phyloP scores from a whole-genome alignment of 805 yeast genomes.

The Wickerhamomyces queroliae region DNA sequence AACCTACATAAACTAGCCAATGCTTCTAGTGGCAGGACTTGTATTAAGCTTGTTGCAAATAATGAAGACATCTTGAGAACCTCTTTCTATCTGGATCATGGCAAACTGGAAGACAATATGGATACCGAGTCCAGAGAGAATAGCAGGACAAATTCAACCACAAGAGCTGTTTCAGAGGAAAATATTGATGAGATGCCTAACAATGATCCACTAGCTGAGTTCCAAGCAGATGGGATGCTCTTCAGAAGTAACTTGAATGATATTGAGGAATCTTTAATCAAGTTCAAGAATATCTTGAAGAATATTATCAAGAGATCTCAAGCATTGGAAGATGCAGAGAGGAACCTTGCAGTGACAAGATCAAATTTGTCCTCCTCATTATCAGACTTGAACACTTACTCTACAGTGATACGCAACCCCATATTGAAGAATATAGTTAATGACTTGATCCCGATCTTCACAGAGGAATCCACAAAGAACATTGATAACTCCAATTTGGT shows the following conservation, averaged over 20 bases:
- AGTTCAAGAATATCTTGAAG: constrained; percentile 8
- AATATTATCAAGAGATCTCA: constrained; percentile 14
- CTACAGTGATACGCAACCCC: constrained; percentile 5
- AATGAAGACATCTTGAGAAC: constrained; percentile 2
- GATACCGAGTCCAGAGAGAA: too few species aligned
- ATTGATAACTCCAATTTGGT: constrained; percentile 15
- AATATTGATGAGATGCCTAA: not conserved
- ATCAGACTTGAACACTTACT: constrained; percentile 10
- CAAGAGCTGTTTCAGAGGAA: not conserved
- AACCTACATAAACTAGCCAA: not conserved
- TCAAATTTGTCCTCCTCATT: constrained; percentile 12
- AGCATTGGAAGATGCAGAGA: constrained; percentile 12
- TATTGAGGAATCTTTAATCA: constrained; percentile 7
- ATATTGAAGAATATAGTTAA: constrained; percentile 9
- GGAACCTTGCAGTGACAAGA: constrained; percentile 14
- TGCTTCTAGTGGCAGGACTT: not conserved
- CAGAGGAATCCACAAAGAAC: constrained; percentile 15
- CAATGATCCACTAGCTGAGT: constrained; percentile 4
- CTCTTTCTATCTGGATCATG: constrained; percentile 1
- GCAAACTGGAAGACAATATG: not conserved
- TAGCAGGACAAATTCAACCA: not conserved
- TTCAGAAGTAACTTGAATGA: constrained; percentile 5
- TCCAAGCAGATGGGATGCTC: constrained; percentile 7
- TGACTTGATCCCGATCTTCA: constrained; percentile 11
- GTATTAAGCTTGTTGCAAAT: not conserved